phyloP scores from a whole-genome alignment of 2,329 filamentous ascomycete species.

The Hortaea werneckii region DNA sequence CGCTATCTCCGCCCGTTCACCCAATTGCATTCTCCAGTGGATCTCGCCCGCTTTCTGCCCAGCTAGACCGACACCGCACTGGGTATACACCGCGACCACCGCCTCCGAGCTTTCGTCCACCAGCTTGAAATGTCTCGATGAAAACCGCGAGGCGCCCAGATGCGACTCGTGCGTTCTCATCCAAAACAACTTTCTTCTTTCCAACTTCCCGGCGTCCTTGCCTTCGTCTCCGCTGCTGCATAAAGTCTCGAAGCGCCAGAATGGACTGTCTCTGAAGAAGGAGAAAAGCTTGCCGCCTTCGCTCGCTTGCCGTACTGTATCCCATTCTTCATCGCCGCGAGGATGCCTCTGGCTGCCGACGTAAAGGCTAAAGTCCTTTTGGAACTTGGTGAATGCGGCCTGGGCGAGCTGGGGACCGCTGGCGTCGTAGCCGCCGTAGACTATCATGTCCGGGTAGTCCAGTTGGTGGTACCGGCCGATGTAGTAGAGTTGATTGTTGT shows the following conservation, averaged over 20 bases:
- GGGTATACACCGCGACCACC: constrained; percentile 12
- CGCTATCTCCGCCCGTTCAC: constrained; percentile 6
- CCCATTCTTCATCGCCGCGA: constrained; percentile 8
- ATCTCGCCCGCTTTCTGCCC: constrained; percentile 10
- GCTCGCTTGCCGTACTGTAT: constrained; percentile 5
- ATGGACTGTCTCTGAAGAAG: constrained; percentile 5
- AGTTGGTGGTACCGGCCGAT: constrained; percentile 7
- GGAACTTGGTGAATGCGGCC: constrained; percentile 4
- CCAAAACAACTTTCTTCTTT: constrained; percentile 9
- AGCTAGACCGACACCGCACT: too few relatives aligned
- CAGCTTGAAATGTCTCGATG: constrained; percentile 9
- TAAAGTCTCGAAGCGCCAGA: constrained; percentile 8
- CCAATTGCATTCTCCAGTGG: constrained; percentile 1
- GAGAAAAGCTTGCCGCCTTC: constrained; percentile 3
- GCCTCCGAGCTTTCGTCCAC: constrained; percentile 6
- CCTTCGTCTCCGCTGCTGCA: too few relatives aligned
- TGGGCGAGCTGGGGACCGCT: constrained; percentile 11
- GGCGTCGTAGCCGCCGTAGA: constrained; percentile 13
- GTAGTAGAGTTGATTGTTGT: constrained; percentile 10
- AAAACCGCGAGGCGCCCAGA: constrained; percentile 8
- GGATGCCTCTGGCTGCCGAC: constrained; percentile 10
- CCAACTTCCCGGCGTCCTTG: too few relatives aligned
- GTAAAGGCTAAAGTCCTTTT: constrained; percentile 11
- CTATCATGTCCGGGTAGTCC: constrained; percentile 9
- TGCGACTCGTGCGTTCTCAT: constrained; percentile 8